Base-by-base conservation (phyloP, 129 eudicot genomes). In the Gnaphalium uliginosum region DNA sequence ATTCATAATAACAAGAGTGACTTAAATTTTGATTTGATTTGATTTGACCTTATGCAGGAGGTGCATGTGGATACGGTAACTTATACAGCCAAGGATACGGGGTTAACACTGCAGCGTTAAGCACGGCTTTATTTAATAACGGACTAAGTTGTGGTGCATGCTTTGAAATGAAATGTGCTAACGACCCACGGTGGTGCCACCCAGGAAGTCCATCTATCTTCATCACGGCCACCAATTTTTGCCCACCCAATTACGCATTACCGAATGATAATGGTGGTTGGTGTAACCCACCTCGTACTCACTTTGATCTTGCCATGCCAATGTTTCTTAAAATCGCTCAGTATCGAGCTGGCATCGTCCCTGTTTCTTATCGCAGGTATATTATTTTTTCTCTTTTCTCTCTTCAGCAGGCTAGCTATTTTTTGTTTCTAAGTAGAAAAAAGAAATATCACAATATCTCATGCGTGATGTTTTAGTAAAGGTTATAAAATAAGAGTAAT, bases 331-430 rank as follows among this genome's bases (percentile, higher is more conserved):
- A 82, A 81, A 82, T 92, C 60, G 97, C 97, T 0, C 76, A 89
- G 83, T 92, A 92, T 77, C 93, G 91, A 1, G 97, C 97, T 53
- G 97, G 97, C 77, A 92, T 92, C n/a, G 97, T 92, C 23, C 97
- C 96, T 26, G 96, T 92, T n/a, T 70, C 81, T 8, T 92, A 67
- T 83, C 97, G 97, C 88, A 67, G 96, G 97, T 92, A 73, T 72
- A 25, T 26, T 25, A 26, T 26, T n/a, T n/a, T n/a, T n/a, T n/a
- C n/a, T n/a, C n/a, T n/a, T n/a, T n/a, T n/a, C n/a, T n/a, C n/a
- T n/a, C n/a, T n/a, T n/a, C n/a, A n/a, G n/a, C n/a, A n/a, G n/a
- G n/a, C n/a, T n/a, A n/a, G n/a, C n/a, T n/a, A n/a, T n/a, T n/a
- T n/a, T n/a, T n/a, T n/a, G n/a, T n/a, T n/a, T n/a, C n/a, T n/a